These are phyloP conservation scores for Pyricularia pennisetigena DNA, from an alignment of 2,329 filamentous ascomycete genomes.

Conservation along the genomic window DNA sequence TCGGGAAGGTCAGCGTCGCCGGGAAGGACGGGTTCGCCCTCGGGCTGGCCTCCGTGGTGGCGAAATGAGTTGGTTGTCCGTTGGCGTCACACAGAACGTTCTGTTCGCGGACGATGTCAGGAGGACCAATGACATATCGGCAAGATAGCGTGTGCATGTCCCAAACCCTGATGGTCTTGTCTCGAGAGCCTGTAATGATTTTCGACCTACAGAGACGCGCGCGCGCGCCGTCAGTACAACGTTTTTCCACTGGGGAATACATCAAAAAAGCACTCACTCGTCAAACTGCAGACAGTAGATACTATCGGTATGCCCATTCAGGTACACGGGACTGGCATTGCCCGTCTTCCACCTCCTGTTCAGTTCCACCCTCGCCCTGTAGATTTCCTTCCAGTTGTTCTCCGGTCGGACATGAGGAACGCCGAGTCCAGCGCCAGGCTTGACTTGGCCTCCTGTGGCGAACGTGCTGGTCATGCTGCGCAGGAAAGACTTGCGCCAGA, in stretches of 20 bases:
- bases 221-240: not conserved
- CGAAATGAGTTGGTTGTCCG: slow-evolving; percentile 43
- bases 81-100: slow-evolving; percentile 41
- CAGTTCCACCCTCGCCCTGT: slow-evolving; percentile 64
- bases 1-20: slow-evolving; percentile 42
- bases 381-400: slow-evolving; percentile 82
- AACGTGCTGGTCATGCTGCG: slow-evolving; percentile 51
- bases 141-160: slow-evolving; percentile 85
- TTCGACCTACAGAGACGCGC: slow-evolving; percentile 67
- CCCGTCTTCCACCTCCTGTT: slow-evolving; percentile 72
- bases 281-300: slow-evolving; percentile 98
- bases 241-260: not conserved
- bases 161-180: slow-evolving; percentile 94
- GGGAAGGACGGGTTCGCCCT: slow-evolving; percentile 37
- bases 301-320: slow-evolving; percentile 89
- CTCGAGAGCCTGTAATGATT: slow-evolving; percentile 92
- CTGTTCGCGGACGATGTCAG: slow-evolving; percentile 46
- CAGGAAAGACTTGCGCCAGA: slow-evolving; percentile 56
- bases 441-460: slow-evolving; percentile 43
- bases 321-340: slow-evolving; percentile 71
- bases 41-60: slow-evolving; percentile 26
- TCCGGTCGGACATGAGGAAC: slow-evolving; percentile 44
- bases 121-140: slow-evolving; percentile 75
- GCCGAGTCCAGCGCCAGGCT: slow-evolving; percentile 45
- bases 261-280: slow-evolving; percentile 50